These are phyloP conservation scores for Tulasnella sp. DNA, from an alignment of 768 basidiomycete genomes.

Conservation along the genomic window DNA sequence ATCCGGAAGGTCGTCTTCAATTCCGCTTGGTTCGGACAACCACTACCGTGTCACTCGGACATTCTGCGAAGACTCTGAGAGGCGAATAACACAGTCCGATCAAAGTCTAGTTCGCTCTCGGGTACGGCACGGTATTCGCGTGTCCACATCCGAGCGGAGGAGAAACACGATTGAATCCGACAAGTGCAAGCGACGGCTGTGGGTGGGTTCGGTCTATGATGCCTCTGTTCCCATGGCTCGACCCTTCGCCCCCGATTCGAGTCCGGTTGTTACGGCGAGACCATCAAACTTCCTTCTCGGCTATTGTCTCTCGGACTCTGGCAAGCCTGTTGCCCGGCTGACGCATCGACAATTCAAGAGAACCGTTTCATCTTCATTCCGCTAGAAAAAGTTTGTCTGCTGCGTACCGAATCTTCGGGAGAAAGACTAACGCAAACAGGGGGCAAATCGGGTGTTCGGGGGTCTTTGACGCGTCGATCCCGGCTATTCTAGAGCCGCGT, in stretches of 20 bases:
- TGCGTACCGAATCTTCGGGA: neutral
- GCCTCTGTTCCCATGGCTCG: neutral
- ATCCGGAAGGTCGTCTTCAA: neutral
- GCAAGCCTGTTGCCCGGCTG: neutral
- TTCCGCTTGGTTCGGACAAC: neutral
- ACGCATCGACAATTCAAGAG: neutral
- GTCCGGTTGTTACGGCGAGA: slow-evolving; percentile 8
- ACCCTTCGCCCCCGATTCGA: neutral
- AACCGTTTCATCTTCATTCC: neutral
- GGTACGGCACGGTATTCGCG: neutral
- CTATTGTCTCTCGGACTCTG: slow-evolving; percentile 3
- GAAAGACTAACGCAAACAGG: neutral
- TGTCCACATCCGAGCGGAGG: neutral
- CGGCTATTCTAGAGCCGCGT: neutral
- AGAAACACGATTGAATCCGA: slow-evolving; percentile 1
- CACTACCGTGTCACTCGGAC: slow-evolving; percentile 4
- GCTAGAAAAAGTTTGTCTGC: neutral
- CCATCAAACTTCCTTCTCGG: slow-evolving; percentile 10
- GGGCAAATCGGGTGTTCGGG: neutral
- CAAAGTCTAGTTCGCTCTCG: neutral
- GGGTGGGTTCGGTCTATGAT: neutral
- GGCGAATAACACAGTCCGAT: neutral
- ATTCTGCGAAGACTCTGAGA: neutral
- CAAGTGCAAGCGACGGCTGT: neutral
- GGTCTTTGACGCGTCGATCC: neutral